Evolutionary conservation across 2,329 filamentous ascomycete species (phyloP).

Genomic region (Penicillium sp.): DNA sequence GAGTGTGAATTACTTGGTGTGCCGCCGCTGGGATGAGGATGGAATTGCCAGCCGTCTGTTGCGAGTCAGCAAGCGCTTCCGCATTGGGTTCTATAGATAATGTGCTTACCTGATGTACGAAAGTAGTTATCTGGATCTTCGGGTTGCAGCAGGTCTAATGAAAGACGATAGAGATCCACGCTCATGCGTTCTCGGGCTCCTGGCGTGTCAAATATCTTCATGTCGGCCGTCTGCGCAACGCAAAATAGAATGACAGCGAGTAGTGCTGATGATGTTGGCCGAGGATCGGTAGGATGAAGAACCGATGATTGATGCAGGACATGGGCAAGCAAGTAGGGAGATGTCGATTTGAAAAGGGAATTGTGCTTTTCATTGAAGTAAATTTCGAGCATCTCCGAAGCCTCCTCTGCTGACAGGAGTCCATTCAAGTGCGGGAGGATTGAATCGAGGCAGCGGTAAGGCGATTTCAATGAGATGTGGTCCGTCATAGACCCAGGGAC

Average conservation of each 20-base stretch:
- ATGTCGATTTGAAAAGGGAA: constrained; percentile 53
- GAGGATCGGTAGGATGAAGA: constrained; percentile 48
- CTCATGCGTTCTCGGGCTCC: constrained; percentile 50
- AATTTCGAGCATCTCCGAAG: constrained; percentile 57
- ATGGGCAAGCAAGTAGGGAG: constrained; percentile 56
- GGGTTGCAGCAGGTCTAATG: constrained; percentile 39
- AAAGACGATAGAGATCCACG: constrained; percentile 38
- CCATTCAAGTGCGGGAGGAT: constrained; percentile 49
- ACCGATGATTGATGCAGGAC: constrained; percentile 56
- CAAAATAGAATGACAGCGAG: constrained; percentile 58
- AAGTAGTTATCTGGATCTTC: constrained; percentile 36
- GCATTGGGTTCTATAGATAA: neutral
- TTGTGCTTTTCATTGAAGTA: constrained; percentile 56
- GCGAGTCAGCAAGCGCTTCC: neutral
- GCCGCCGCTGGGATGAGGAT: constrained; percentile 14
- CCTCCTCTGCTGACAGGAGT: constrained; percentile 49
- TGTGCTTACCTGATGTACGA: constrained; percentile 22
- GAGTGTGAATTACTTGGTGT: constrained; percentile 16
- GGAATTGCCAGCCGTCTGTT: constrained; percentile 27
- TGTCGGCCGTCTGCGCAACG: constrained; percentile 56
- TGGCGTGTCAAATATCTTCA: constrained; percentile 50
- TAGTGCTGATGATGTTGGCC: constrained; percentile 53
- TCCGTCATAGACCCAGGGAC: constrained; percentile 29
- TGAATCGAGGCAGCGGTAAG: constrained; percentile 51
- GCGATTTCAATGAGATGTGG: constrained; percentile 4